Base-by-base conservation (phyloP, 139 green algal genomes). In the Chlamydomonas sp. region DNA sequence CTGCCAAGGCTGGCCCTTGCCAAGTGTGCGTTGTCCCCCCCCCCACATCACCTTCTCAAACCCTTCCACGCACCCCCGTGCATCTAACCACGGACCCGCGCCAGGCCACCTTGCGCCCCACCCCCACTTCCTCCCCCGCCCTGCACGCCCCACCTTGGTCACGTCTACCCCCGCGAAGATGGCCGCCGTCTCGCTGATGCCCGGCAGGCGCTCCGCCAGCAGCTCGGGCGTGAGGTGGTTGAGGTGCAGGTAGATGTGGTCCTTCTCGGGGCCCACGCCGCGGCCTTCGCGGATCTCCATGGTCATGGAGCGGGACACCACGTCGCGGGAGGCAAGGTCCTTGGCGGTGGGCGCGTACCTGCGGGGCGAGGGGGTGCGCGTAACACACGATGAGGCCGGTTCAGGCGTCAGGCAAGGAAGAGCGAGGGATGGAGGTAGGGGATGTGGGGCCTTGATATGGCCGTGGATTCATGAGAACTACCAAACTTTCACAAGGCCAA, bases 171-270 rank as follows among this genome's bases (percentile, higher is more conserved):
- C 98, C 59, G 98, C 98, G 94, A 99, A 99, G 90, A 99, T 99
- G 85, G 97, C 98, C 18, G 98, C 98, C 0, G 98, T 99, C 94
- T 99, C 98, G 20, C 91, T 97, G 90, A 99, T 99, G 88, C 98
- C 97, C 7, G 98, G 98, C 88, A 99, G 92, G 67, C 98, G 93
- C 94, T 99, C 97, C 2, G 98, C 97, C 80, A 99, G 94, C 81
- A 99, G 92, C 91, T 99, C 98, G 17, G 98, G 98, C 0, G 97
- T 97, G 78, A 99, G 93, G 93, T 99, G 98, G 91, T 99, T 98
- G 63, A 99, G 94, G 94, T 99, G 98, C 77, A 99, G 96, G 95
- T 99, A 98, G 86, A 99, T 98, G 95, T 99, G 98, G 93, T 99
- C 98, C 76, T 94, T 94, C 92, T 97, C 94, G 14, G 93, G 93